Base-by-base conservation (phyloP, 495 filamentous ascomycete genomes). In the Gamarada debralockiae region DNA sequence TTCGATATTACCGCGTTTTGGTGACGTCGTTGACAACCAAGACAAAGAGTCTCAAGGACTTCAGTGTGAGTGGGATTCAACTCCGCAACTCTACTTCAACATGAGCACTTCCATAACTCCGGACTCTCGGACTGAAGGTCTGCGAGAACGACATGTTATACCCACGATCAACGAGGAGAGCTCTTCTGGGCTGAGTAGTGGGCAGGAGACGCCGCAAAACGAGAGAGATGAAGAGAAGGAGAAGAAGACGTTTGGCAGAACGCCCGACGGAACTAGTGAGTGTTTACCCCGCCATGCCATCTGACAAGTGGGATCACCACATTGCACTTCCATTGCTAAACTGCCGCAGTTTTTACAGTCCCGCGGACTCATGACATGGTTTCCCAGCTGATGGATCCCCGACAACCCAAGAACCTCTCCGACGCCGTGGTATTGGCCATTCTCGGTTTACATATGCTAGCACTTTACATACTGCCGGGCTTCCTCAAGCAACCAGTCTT, bases 331-430 rank as follows among this genome's bases (percentile, higher is more conserved):
- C n/a, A 14, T 23, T 3, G 52, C 43, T 56, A 44, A 57, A 53
- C 21, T 22, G 21, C 31, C 59, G 46, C 58, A 98, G 93, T 93
- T 48, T 98, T 98, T 69, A 87, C 89, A 29, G 93, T 98, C 18
- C 95, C 93, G 40, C 86, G 90, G 57, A 98, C 93, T 38, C 90
- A 96, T 76, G 93, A 98, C 70, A 97, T 97, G 92, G 93, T 98
- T 61, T 95, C 93, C 47, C 93, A 96, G 67, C 79, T 98, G 17
- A 79, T 98, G 55, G 95, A 92, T 50, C 93, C 93, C n/a, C 87
- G 83, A 43, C 83, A 96, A 67, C 91, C 93, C 3, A 98, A 98
- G 73, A 97, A 97, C 62, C 58, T 95, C 36, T 90, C 90, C 54
- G 93, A 98, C 64, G 63, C 82, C 29, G 57, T 86, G 20, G 90